Base-by-base conservation (phyloP, 345 rosid genomes). In the Eucalyptus erythrocorys region DNA sequence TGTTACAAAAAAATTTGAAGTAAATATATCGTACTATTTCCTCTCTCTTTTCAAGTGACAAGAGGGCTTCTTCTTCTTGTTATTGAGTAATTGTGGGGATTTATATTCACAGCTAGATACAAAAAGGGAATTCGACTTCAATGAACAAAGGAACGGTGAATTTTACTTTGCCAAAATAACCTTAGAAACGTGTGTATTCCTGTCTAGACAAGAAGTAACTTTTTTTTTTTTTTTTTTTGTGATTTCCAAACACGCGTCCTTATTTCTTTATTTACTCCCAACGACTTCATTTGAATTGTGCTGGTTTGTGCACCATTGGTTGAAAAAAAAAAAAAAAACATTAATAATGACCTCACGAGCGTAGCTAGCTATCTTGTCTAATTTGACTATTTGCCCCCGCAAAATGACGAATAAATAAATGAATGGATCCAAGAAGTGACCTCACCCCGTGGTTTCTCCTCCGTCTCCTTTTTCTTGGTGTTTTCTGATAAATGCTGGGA, bases 1-100 rank as follows among this genome's bases (percentile, higher is more conserved):
- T 2, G 1, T 55, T 5, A 21, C 9, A 7, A 51, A 51, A 50
- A 17, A 7, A 0, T 2, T 55, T 0, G 0, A 55, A 1, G 0
- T 55, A 55, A 55, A 22, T 55, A 0, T 55, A 55, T 22, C 61
- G 22, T 3, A 19, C 1, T 7, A 19, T 51, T 51, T 19, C 6
- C 1, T 22, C 13, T 27, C n/a, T 34, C 5, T 22, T 43, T 43
- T 43, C 42, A 5, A 16, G 24, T 68, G 42, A 43, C 43, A 8
- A 17, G 24, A 59, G 66, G 66, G 14, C n/a, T 59, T 27, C n/a
- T 59, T 53, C 10, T 21, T 30, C 34, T 59, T 59, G 13, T 27
- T 80, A 32, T 48, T 4, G 21, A 13, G 32, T 50, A 55, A 55
- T 55, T 55, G 30, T 4, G 61, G 3, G 5, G 6, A 22, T 53